Evolutionary conservation across 1,284 basidiomycete genomes (phyloP), one percentile per base, ranked within the genome.

Genomic region (Trichosporon ovoides): DNA sequence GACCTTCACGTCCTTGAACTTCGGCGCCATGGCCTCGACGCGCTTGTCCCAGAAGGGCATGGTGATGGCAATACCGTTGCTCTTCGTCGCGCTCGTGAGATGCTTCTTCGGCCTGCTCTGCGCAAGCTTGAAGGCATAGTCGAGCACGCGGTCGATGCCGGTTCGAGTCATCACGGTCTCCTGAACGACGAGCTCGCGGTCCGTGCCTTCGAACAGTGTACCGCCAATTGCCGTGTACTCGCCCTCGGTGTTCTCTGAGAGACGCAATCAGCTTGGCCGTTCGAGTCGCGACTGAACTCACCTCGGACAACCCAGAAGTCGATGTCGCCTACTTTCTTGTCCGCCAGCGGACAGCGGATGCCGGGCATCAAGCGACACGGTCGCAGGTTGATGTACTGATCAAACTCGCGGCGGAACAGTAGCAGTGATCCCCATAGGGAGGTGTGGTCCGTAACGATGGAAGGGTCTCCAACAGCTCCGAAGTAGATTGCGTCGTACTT

Each of bases 191-290:
- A 95, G 89, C 67, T 84, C 86, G 35, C 80, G 91, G 89, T 40
- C 85, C 80, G 80, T 84, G 4, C 78, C 84, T 33, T 71, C 56
- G 56, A 87, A 12, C 82, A 77, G 66, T 82, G 16, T 80, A 82
- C 76, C 98, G 94, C 73, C 93, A 86, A 78, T 98, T 97, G 77
- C 98, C 85, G 53, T 83, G 77, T 98, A 98, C 90, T 98, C 81
- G 76, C 96, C 98, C 78, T 99, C 95, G 2, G 95, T 98, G 78
- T 99, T 98, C 79, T 98, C 95, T 31, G 28, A 5, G 28, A 31
- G n/a, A n/a, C n/a, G n/a, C n/a, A n/a, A n/a, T n/a, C n/a, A n/a
- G n/a, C n/a, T n/a, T n/a, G n/a, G n/a, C n/a, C n/a, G n/a, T n/a
- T n/a, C n/a, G n/a, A n/a, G n/a, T n/a, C n/a, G n/a, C n/a, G n/a